Base-by-base conservation (phyloP, 768 basidiomycete genomes). In the Dacryopinax primogenitus region DNA sequence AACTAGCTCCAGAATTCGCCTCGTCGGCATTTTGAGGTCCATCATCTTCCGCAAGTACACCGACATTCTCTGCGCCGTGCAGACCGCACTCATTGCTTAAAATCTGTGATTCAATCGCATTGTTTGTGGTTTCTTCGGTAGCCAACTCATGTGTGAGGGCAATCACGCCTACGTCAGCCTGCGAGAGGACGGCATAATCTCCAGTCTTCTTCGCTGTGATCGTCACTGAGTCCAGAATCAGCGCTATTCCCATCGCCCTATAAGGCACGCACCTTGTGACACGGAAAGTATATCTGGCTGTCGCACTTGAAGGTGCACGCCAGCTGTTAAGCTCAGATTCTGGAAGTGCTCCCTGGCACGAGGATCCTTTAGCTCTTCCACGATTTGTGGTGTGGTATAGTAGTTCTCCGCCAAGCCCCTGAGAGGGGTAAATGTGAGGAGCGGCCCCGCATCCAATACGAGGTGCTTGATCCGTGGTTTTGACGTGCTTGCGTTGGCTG, bases 161-260 rank as follows among this genome's bases (percentile, higher is more conserved):
- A 62, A 98, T 76, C 36, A 98, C 85, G 70, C 88, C 86, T 41
- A 99, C 74, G 84, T 99, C 96, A 15, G 93, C 82, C 74, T 87
- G 83, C 15, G 92, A 96, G 37, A 99, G 80, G 58, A 92, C 94
- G 44, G 90, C 79, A 73, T 92, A 94, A 76, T 99, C 96, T 73
- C 96, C 96, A 0, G 95, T 95, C 79, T 90, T 90, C 79, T 92
- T 95, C 2, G 96, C 91, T 75, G 85, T 86, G 67, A 87, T 86
- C 64, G 88, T 90, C 2, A 95, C 96, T 97, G 72, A 11, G 12
- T 9, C 3, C 13, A 11, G 3, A 18, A 11, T 21, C 44, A 67
- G 26, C 30, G 7, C 64, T 9, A 7, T 39, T 32, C 47, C 33
- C 33, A 23, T 16, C 28, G 13, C 45, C 33, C 6, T 61, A 32